Evolutionary conservation across 148 eudicot species (phyloP), one percentile per base, ranked within the genome.

Genomic region (Rhododendron henanense): DNA sequence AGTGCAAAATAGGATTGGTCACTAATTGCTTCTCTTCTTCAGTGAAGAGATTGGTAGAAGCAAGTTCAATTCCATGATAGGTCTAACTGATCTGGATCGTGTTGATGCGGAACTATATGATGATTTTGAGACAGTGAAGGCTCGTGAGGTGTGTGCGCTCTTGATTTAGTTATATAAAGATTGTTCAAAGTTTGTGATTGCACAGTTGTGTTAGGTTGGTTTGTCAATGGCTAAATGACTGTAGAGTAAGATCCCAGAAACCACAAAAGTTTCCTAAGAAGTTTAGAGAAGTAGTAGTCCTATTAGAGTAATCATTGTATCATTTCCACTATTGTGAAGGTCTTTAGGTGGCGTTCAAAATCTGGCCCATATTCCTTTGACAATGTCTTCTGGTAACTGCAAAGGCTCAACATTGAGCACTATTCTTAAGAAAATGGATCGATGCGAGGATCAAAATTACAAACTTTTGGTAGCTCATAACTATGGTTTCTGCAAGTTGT

Each of bases 31-130:
- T 86, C 74, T 63, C 45, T 84, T 31, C 55, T 90, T 85, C 88
- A 97, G 98, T 77, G 98, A 97, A 91, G 99, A 97, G 90, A 97
- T 97, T 87, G 95, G 92, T 67, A 94, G 83, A 88, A 95, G 92
- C 90, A 93, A 91, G 90, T 97, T 92, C 81, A 97, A 97, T 87
- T 91, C 99, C 86, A 93, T 97, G 99, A 95, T 97, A 91, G 99
- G 99, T 91, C 98, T 97, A 73, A 87, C 92, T 87, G 95, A 97
- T 78, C 95, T 94, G 65, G 94, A 95, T 87, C 98, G 99, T 55
- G 88, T 95, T 87, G 98, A 97, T 88, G 92, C 89, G 86, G 98
- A 80, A 76, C 86, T 97, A 11, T 95, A 97, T 88, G 99, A 93
- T 89, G 98, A 95, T 91, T 97, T 86, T 83, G 99, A 95, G 91